Percentiles rank a stretch among this genome's conserved stretches.
phyloP scores from a whole-genome alignment of 805 yeast genomes.

The Metschnikowia shivogae region DNA sequence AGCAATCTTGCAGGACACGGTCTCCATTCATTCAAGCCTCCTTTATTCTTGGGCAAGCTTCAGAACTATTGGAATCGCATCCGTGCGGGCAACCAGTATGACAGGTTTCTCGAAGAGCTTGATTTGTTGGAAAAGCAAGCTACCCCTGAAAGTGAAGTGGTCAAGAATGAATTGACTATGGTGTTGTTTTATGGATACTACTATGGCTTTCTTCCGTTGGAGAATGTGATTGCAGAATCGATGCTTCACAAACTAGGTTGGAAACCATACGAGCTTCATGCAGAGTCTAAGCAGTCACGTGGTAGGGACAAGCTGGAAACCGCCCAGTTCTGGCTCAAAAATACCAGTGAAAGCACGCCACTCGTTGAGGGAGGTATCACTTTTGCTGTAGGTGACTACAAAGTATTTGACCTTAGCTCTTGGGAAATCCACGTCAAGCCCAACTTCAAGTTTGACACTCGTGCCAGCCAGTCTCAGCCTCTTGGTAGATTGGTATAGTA shows the following conservation, averaged over 20 bases:
- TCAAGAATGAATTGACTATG: slow-evolving; percentile 33
- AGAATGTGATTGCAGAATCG: slow-evolving; percentile 40
- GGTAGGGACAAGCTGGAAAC: neutral
- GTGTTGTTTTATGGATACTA: slow-evolving; percentile 42
- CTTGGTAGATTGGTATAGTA: slow-evolving; percentile 15
- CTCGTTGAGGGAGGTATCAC: slow-evolving; percentile 9
- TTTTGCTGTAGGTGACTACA: slow-evolving; percentile 35
- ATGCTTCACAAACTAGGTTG: slow-evolving; percentile 38
- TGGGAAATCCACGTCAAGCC: slow-evolving; percentile 41
- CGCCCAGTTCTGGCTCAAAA: slow-evolving; percentile 27
- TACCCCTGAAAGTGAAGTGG: slow-evolving; percentile 19
- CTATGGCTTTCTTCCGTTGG: slow-evolving; percentile 41
- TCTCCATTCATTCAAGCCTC: slow-evolving; percentile 23
- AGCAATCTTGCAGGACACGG: slow-evolving; percentile 12
- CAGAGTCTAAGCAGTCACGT: slow-evolving; percentile 4
- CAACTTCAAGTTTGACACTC: slow-evolving; percentile 35
- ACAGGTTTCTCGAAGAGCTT: slow-evolving; percentile 30
- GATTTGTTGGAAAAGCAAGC: slow-evolving; percentile 20
- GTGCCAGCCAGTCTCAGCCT: slow-evolving; percentile 29
- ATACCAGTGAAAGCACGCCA: slow-evolving; percentile 13
- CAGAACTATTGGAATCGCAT: slow-evolving; percentile 40
- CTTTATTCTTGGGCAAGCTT: slow-evolving; percentile 32
- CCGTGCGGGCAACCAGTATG: slow-evolving; percentile 31
- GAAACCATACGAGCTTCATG: slow-evolving; percentile 34
- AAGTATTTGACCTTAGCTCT: slow-evolving; percentile 36